Conservation (phyloP, 2,329 filamentous ascomycete species). For the Daldinia sp. region DNA sequence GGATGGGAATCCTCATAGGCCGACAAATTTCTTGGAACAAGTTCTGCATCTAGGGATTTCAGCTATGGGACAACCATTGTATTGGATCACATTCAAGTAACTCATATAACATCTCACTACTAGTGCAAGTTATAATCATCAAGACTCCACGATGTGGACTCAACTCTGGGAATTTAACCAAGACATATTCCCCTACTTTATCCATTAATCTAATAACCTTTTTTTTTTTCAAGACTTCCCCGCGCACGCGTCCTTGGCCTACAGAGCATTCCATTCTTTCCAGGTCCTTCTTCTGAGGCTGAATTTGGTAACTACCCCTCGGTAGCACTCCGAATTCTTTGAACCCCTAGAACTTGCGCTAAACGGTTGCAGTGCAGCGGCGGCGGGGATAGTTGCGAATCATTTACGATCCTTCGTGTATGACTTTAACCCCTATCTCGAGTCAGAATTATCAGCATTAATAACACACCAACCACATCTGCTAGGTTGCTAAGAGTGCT, state of each 20-base stretch:
- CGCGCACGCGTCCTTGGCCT: slow-evolving; percentile 13
- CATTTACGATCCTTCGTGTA: neutral
- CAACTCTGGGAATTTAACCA: slow-evolving; percentile 30
- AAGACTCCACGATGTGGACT: neutral
- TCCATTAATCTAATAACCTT: slow-evolving; percentile 6
- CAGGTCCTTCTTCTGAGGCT: slow-evolving; percentile 26
- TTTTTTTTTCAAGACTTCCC: neutral
- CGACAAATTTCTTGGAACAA: slow-evolving; percentile 9
- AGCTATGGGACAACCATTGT: slow-evolving; percentile 11
- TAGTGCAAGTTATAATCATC: neutral
- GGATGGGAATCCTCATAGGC: slow-evolving; percentile 33
- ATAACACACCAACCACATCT: neutral
- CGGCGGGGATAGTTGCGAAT: neutral
- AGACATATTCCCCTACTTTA: slow-evolving; percentile 35
- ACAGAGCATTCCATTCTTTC: slow-evolving; percentile 34
- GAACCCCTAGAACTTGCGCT: slow-evolving; percentile 25
- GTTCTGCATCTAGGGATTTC: slow-evolving; percentile 5
- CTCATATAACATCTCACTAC: slow-evolving; percentile 2
- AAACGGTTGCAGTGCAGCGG: slow-evolving; percentile 28
- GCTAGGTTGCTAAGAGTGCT: neutral
- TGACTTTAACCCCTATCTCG: slow-evolving; percentile 6
- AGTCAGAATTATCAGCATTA: slow-evolving; percentile 9
- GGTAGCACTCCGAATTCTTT: slow-evolving; percentile 25
- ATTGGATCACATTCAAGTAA: slow-evolving; percentile 12
- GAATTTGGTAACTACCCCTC: slow-evolving; percentile 33